Percentiles rank a stretch among this genome's conserved stretches.
These are phyloP conservation scores for Vicia faba DNA, from an alignment of 306 rosid species.

Conservation along the genomic window DNA sequence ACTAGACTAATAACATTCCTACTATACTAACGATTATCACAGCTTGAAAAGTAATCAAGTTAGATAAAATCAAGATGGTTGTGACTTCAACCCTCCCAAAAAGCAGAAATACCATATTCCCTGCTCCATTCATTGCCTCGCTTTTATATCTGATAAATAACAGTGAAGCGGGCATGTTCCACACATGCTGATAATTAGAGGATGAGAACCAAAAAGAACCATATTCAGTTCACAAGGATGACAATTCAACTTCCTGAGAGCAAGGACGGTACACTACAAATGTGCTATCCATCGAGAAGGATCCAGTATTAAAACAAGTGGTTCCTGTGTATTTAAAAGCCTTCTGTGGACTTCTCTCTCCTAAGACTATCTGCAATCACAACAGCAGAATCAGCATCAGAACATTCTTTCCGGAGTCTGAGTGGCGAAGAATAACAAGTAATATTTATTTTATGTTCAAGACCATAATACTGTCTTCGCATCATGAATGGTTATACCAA, in stretches of 20 bases:
- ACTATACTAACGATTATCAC: constrained; percentile 41
- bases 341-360: constrained; percentile 85
- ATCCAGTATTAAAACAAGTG: constrained; percentile 88
- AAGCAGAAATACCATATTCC: constrained; percentile 17
- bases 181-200: constrained; percentile 23
- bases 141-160: constrained; percentile 8
- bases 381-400: constrained; percentile 19
- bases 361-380: constrained; percentile 71
- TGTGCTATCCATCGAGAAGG: constrained; percentile 76
- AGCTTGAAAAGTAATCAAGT: constrained; percentile 25
- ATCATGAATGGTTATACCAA: constrained; percentile 16
- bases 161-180: not conserved
- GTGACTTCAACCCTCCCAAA: constrained; percentile 30
- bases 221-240: constrained; percentile 54
- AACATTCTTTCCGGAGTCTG: constrained; percentile 25
- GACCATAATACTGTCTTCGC: constrained; percentile 18
- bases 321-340: constrained; percentile 92
- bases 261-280: constrained; percentile 86
- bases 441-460: not conserved
- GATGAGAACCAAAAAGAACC: constrained; percentile 6
- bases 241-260: constrained; percentile 88
- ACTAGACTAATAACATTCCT: constrained; percentile 29
- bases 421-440: not conserved
- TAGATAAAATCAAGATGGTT: constrained; percentile 9
- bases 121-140: constrained; percentile 27